Conservation (phyloP, 305 asterid genomes). For the Ajuga reptans region DNA sequence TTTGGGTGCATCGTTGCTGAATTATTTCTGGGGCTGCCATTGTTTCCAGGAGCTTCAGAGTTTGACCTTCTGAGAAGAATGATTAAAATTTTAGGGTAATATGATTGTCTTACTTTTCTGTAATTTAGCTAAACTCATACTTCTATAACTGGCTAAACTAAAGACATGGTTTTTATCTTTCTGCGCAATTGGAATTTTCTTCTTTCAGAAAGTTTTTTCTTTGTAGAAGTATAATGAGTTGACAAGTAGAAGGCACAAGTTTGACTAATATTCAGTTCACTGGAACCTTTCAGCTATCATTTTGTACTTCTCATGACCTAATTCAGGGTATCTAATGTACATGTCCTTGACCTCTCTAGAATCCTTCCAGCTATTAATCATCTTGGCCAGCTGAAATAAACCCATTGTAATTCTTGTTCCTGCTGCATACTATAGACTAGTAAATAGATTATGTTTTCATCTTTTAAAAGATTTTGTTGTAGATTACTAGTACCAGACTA, state of each 20-base stretch:
- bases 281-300: neutral
- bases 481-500: neutral
- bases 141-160: slow-evolving; percentile 12
- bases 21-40: slow-evolving; percentile 81
- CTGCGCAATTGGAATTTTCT: slow-evolving; percentile 4
- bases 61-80: slow-evolving; percentile 91
- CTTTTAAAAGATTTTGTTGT: no score
- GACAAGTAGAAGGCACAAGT: neutral
- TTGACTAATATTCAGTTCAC: slow-evolving; percentile 1
- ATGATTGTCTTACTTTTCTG: slow-evolving; percentile 19
- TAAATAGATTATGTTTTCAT: no score
- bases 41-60: slow-evolving; percentile 99
- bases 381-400: neutral
- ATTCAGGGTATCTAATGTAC: neutral
- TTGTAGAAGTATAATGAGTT: neutral
- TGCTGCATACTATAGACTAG: neutral
- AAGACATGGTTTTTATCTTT: slow-evolving; percentile 7
- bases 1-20: slow-evolving; percentile 99
- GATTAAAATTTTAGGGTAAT: slow-evolving; percentile 89
- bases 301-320: neutral
- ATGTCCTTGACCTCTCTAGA: neutral
- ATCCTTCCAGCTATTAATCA: neutral
- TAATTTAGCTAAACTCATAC: slow-evolving; percentile 6
- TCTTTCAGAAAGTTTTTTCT: neutral
- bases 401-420: no score